Conservation (phyloP, 139 green algal species). For the Penium margaritaceum region DNA sequence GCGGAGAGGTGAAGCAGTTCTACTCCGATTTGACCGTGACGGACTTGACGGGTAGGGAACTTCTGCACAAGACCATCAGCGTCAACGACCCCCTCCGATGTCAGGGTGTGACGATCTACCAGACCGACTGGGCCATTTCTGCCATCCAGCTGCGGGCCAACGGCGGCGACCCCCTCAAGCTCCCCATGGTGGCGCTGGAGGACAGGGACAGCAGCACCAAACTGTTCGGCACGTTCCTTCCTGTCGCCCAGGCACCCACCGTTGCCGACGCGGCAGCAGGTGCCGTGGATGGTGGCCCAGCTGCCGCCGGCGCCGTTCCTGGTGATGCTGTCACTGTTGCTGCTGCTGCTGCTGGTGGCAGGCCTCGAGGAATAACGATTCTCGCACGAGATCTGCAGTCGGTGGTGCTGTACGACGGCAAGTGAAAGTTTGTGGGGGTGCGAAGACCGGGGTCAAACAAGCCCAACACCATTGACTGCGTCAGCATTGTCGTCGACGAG, state of each 20-base stretch:
- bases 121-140: conserved; percentile 90
- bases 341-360: too few relatives aligned
- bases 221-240: conserved; percentile 48
- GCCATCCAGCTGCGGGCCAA: conserved; percentile 44
- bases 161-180: conserved; percentile 50
- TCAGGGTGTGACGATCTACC: conserved; percentile 74
- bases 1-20: conserved; percentile 81
- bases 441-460: conserved; percentile 70
- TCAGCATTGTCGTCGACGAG: conserved; percentile 70
- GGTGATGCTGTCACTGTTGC: too few relatives aligned
- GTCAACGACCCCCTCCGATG: conserved; percentile 91
- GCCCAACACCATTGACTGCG: conserved; percentile 74
- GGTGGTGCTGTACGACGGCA: conserved; percentile 78
- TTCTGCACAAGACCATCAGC: conserved; percentile 58
- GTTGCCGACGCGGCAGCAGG: conserved; percentile 9
- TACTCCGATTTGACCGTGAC: conserved; percentile 70
- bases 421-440: conserved; percentile 78
- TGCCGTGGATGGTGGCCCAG: too few relatives aligned
- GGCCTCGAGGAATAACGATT: conserved; percentile 56
- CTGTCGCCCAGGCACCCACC: too few relatives aligned
- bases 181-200: conserved; percentile 78
- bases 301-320: too few relatives aligned
- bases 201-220: conserved; percentile 19
- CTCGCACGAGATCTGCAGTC: conserved; percentile 81
- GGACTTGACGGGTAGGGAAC: conserved; percentile 29